phyloP scores from a whole-genome alignment of 176 grass and related monocot genomes.

The Eleusine coracana region DNA sequence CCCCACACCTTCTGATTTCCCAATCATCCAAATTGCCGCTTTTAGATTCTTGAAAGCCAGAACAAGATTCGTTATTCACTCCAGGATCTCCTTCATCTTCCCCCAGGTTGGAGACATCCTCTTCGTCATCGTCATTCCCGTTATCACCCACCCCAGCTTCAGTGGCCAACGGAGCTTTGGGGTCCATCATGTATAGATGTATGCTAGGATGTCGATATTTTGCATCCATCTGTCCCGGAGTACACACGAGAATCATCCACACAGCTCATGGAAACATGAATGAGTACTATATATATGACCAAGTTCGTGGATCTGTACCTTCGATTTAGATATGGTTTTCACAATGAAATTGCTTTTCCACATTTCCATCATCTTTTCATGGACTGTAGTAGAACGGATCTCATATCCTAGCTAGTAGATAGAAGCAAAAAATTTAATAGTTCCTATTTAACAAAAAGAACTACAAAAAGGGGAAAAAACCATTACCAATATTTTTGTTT shows the following conservation, averaged over 20 bases:
- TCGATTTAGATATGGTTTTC: slow-evolving; percentile 72
- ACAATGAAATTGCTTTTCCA: slow-evolving; percentile 83
- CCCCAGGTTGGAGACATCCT: slow-evolving; percentile 37
- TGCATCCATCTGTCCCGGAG: slow-evolving; percentile 67
- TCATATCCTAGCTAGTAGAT: slow-evolving; percentile 84
- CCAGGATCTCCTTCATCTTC: slow-evolving; percentile 40
- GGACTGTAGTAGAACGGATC: slow-evolving; percentile 79
- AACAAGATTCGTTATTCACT: background rate
- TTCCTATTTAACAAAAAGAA: background rate
- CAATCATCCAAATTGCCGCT: slow-evolving; percentile 53
- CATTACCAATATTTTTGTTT: slow-evolving; percentile 71
- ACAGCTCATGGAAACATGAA: background rate
- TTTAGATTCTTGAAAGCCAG: slow-evolving; percentile 24
- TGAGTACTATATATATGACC: background rate
- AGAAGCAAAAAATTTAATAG: background rate
- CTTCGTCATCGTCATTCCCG: slow-evolving; percentile 51
- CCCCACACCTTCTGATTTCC: slow-evolving; percentile 81
- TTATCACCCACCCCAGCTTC: background rate
- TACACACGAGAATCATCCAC: slow-evolving; percentile 20
- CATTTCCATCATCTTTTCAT: slow-evolving; percentile 91
- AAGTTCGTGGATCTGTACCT: slow-evolving; percentile 38
- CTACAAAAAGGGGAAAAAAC: background rate
- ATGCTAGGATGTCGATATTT: slow-evolving; percentile 88
- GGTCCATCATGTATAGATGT: slow-evolving; percentile 89
- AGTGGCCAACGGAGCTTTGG: slow-evolving; percentile 36